Evolutionary conservation across 164 flowering plant genomes (phyloP), one percentile per base, ranked within the genome.

Genomic region (Sextonia rubra): DNA sequence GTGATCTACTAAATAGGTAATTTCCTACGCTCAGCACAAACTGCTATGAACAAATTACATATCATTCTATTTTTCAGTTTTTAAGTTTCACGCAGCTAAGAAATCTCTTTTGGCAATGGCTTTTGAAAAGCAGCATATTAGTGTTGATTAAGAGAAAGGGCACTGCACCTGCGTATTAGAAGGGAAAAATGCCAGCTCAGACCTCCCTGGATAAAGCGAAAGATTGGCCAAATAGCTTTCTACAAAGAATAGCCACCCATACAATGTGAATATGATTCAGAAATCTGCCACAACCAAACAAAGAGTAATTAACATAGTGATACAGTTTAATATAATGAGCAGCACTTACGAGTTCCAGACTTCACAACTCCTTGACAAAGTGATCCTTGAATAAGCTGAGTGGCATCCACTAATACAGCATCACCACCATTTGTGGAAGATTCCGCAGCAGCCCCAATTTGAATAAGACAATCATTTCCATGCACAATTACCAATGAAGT

Each of bases 171-270:
- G 98, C 44, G 95, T 92, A 78, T 92, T 92, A 69, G 83, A 76
- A 65, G 99, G 99, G 70, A 95, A 75, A 87, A 94, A 95, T 66
- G 97, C 96, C 77, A 95, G 80, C 82, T 93, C 89, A 65, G 94
- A 90, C 77, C 86, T 90, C 70, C 92, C 99, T 56, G 99, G 98
- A 81, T 93, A 95, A 58, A 95, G 90, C 80, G 93, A 88, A 27
- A 95, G 81, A 69, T 91, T 95, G 73, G 99, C 99, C 86, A 95
- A 79, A 84, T 91, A 93, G 79, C 88, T 88, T 77, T 95, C 99
- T 95, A 90, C 66, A 79, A 69, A 82, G 47, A 69, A 70, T 66
- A 56, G 22, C 56, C 18, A 60, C 7, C 60, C 66, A 73, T 62
- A 60, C 60, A 12, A 37, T 52, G n/a, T 68, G 24, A 68, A 52